These are phyloP conservation scores for Filobasidium floriforme DNA, from an alignment of 768 basidiomycete genomes.

Conservation along the genomic window DNA sequence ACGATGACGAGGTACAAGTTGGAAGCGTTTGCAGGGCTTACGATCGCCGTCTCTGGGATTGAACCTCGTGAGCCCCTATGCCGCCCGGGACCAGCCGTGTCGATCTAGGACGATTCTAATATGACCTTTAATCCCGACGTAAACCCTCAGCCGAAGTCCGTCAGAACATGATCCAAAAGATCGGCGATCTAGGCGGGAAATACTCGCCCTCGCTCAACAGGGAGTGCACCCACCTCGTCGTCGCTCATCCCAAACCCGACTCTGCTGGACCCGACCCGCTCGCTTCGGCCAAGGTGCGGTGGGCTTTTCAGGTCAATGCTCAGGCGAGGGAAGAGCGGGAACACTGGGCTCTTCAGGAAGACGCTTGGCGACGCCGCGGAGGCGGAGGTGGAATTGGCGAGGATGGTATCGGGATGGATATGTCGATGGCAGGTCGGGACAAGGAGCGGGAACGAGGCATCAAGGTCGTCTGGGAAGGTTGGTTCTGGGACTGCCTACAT, in stretches of 20 bases:
- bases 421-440: slow-evolving; percentile 20
- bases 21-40: slow-evolving; percentile 63
- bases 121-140: no score
- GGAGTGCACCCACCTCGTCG: slow-evolving; percentile 74
- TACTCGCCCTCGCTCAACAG: slow-evolving; percentile 71
- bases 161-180: slow-evolving; percentile 57
- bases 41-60: slow-evolving; percentile 69
- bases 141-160: slow-evolving; percentile 41
- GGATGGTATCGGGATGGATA: neutral
- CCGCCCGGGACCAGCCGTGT: neutral
- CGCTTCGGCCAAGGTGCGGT: slow-evolving; percentile 57
- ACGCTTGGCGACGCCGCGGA: slow-evolving; percentile 7
- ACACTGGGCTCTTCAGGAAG: slow-evolving; percentile 43
- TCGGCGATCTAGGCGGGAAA: slow-evolving; percentile 57
- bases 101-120: no score
- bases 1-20: slow-evolving; percentile 58
- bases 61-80: slow-evolving; percentile 49
- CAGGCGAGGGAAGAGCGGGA: slow-evolving; percentile 7
- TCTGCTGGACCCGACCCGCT: slow-evolving; percentile 33
- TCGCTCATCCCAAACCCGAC: slow-evolving; percentile 48
- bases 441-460: slow-evolving; percentile 57
- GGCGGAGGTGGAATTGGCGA: neutral
- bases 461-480: slow-evolving; percentile 78
- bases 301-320: slow-evolving; percentile 50
- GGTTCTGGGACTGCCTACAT: slow-evolving; percentile 87